A percentile compares a stretch with the other conserved stretches of the same genome.
These are phyloP conservation scores for Mesembryanthemum crystallinum DNA, from an alignment of 148 eudicot genomes.

Conservation along the genomic window DNA sequence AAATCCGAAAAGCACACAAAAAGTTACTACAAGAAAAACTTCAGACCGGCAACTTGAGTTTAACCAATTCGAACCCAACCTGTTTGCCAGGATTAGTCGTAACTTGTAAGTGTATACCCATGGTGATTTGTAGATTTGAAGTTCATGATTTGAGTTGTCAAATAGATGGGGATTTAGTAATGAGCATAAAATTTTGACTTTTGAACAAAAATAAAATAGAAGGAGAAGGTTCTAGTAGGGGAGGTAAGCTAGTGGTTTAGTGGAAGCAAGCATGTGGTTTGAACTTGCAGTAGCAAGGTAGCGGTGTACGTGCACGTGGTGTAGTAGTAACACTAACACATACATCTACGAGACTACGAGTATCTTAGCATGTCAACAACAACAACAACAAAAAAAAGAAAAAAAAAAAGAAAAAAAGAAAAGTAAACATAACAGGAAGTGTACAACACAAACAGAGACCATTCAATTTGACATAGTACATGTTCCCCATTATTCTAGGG, in stretches of 20 bases:
- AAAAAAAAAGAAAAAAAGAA: too few relatives aligned
- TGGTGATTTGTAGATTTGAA: too few relatives aligned
- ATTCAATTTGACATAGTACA: not conserved
- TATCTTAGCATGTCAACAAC: not conserved
- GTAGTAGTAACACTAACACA: not conserved
- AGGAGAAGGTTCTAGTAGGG: not conserved
- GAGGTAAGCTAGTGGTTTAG: not conserved
- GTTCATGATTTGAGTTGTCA: not conserved
- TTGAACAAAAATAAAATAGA: too few relatives aligned
- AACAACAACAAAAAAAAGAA: too few relatives aligned
- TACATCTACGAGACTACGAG: not conserved
- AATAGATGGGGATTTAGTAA: not conserved
- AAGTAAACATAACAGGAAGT: not conserved
- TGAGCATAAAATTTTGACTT: not conserved
- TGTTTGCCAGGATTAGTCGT: too few relatives aligned
- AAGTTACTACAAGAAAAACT: too few relatives aligned
- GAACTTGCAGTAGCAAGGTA: constrained; percentile 19
- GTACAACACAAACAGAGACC: not conserved
- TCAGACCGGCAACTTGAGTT: too few relatives aligned
- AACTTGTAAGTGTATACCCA: too few relatives aligned
- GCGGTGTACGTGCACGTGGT: constrained; percentile 23
- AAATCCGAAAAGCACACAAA: too few relatives aligned
- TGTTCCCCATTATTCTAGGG: not conserved
- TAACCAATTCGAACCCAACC: too few relatives aligned
- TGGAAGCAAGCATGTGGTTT: constrained; percentile 23